Percentiles rank a stretch among this genome's conserved stretches.
Conservation (phyloP, 257 asterid species). For the Jaltomata sinuosa region DNA sequence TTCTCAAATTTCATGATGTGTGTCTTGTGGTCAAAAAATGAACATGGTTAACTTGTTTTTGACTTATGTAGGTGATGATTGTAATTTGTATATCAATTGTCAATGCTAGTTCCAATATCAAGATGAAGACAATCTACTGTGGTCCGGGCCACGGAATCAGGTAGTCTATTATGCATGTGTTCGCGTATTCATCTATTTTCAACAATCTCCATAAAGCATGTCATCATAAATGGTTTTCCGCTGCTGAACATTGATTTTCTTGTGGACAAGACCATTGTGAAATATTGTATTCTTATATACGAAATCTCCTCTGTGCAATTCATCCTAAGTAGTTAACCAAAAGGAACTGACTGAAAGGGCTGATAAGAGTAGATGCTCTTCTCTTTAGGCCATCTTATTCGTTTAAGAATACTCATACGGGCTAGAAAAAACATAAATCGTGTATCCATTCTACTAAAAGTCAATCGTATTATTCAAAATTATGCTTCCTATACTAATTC, state of each 20-base stretch:
- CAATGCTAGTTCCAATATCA: slow-evolving; percentile 66
- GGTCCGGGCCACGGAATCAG: slow-evolving; percentile 99
- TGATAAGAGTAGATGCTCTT: no score
- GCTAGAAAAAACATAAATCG: not conserved
- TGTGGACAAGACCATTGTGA: not conserved
- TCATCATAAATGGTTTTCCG: not conserved
- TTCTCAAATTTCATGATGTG: not conserved
- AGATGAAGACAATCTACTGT: slow-evolving; percentile 74
- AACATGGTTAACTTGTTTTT: not conserved
- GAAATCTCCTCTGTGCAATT: not conserved
- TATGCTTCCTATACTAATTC: not conserved
- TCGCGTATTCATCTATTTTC: not conserved
- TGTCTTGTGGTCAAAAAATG: no score
- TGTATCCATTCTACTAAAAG: no score
- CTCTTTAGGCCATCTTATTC: not conserved
- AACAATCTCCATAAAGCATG: not conserved
- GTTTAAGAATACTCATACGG: not conserved
- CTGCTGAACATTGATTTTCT: not conserved
- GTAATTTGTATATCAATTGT: slow-evolving; percentile 91
- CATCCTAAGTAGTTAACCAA: not conserved
- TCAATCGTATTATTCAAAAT: not conserved
- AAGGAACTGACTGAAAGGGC: not conserved
- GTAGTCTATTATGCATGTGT: slow-evolving; percentile 16
- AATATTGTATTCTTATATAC: not conserved
- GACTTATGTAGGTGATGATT: slow-evolving; percentile 65